Evolutionary conservation across 768 basidiomycete species (phyloP).

Genomic region (Boletus pseudo-olivaceus): DNA sequence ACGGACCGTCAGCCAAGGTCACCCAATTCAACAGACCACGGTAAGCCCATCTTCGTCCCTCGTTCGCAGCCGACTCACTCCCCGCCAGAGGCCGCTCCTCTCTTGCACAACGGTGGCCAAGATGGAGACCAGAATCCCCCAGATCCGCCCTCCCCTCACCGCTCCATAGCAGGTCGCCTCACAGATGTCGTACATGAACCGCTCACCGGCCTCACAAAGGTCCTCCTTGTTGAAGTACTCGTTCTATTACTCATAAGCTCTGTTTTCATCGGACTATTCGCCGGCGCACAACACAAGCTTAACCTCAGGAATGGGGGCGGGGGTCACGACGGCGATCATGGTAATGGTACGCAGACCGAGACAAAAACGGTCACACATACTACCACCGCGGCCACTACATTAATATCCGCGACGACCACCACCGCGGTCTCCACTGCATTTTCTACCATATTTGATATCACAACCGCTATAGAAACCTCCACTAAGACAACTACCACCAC

Average conservation of each 20-base stretch:
- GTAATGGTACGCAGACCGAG: slow-evolving; percentile 34
- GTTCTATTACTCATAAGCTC: slow-evolving; percentile 78
- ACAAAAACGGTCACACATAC: slow-evolving; percentile 34
- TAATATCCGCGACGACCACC: slow-evolving; percentile 29
- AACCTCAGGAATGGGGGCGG: slow-evolving; percentile 43
- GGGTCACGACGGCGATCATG: slow-evolving; percentile 22
- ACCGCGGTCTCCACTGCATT: slow-evolving; percentile 34
- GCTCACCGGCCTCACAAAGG: slow-evolving; percentile 78
- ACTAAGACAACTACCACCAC: slow-evolving; percentile 39
- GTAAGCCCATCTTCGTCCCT: slow-evolving; percentile 26
- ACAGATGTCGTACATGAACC: slow-evolving; percentile 66
- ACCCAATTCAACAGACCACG: slow-evolving; percentile 58
- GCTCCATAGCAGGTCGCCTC: slow-evolving; percentile 31
- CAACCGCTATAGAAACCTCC: slow-evolving; percentile 40
- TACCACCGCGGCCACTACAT: slow-evolving; percentile 29
- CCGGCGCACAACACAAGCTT: slow-evolving; percentile 80
- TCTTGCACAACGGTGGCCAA: slow-evolving; percentile 50
- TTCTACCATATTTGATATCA: slow-evolving; percentile 32
- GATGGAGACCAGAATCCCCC: slow-evolving; percentile 36
- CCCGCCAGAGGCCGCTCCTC: slow-evolving; percentile 57
- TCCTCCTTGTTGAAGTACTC: slow-evolving; percentile 72
- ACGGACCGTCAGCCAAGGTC: slow-evolving; percentile 54
- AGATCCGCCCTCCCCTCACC: slow-evolving; percentile 37
- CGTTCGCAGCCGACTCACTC: slow-evolving; percentile 1
- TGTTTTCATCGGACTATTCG: slow-evolving; percentile 90